Percentiles rank a stretch among this genome's conserved stretches.
Conservation (phyloP, 257 asterid genomes). For the Solanum commersonii region DNA sequence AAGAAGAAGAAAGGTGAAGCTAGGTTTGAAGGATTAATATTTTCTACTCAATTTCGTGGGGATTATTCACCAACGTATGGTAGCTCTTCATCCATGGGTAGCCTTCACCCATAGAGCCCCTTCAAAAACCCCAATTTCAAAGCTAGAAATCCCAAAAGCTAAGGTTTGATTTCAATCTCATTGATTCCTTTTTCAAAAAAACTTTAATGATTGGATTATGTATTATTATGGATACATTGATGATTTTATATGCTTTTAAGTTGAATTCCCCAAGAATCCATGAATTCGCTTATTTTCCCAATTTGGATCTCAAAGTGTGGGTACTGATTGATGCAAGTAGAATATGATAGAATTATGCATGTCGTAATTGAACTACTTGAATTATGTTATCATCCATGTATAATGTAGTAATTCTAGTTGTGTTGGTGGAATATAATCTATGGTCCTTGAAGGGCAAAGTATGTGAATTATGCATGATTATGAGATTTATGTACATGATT, state of each 20-base stretch:
- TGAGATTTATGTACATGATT: background rate
- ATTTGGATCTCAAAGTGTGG: background rate
- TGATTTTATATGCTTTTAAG: background rate
- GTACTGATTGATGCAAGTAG: background rate
- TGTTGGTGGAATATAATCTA: background rate
- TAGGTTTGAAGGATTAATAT: background rate
- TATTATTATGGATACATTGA: background rate
- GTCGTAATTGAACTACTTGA: background rate
- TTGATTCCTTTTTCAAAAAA: no score
- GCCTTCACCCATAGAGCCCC: background rate
- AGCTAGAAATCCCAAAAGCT: background rate
- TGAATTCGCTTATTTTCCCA: background rate
- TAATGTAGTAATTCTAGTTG: no score
- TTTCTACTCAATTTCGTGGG: background rate
- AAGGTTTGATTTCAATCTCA: background rate
- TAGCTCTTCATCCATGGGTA: no score
- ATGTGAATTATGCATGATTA: background rate
- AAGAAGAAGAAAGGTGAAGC: background rate
- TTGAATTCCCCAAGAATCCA: background rate
- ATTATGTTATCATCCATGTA: background rate
- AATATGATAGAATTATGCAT: no score
- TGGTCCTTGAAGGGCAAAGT: background rate
- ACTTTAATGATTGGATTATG: no score
- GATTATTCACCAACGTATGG: background rate
- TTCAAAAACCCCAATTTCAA: no score